Base-by-base conservation (phyloP, 768 basidiomycete species). In the Podaxis carcinomalis region DNA sequence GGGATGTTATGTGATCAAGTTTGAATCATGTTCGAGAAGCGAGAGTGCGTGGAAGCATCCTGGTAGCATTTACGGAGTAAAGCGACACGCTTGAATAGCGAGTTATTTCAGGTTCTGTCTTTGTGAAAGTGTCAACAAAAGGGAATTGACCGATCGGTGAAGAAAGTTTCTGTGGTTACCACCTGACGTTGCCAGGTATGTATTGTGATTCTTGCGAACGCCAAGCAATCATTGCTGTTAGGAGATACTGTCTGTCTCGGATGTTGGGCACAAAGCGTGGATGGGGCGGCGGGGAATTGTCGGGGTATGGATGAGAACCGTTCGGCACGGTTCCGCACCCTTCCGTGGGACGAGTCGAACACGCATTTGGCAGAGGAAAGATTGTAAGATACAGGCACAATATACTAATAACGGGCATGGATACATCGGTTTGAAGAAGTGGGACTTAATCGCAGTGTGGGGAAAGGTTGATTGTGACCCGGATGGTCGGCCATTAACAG, bases 281-380 rank as follows among this genome's bases (percentile, higher is more conserved):
- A 36, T 39, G 39, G 50, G 16, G 36, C 25, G 35, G n/a, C 57
- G 57, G 57, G 2, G n/a, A 59, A 59, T 51, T 42, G 37, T 59
- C 57, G 57, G 57, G 25, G 25, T 11, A 2, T 51, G 6, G n/a
- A 11, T 49, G 47, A 6, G 47, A 49, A 49, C 19, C 23, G 2
- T 23, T 23, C 21, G 11, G 47, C 42, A 21, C 42, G 16, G 42
- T n/a, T 44, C 19, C 42, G 19, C n/a, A 19, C 19, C n/a, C 42
- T 2, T 16, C 42, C 16, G 19, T 19, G 19, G 42, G n/a, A 7
- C 19, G 6, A 14, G 5, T 44, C n/a, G 42, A 16, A 44, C 19
- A 44, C 6, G n/a, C 40, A 42, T 42, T 7, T 44, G 42, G 42
- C 6, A 44, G 7, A 44, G 7, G 42, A n/a, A n/a, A 19, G 7